Base-by-base conservation (phyloP, 805 yeast species). In the Priceomyces melissophilus region DNA sequence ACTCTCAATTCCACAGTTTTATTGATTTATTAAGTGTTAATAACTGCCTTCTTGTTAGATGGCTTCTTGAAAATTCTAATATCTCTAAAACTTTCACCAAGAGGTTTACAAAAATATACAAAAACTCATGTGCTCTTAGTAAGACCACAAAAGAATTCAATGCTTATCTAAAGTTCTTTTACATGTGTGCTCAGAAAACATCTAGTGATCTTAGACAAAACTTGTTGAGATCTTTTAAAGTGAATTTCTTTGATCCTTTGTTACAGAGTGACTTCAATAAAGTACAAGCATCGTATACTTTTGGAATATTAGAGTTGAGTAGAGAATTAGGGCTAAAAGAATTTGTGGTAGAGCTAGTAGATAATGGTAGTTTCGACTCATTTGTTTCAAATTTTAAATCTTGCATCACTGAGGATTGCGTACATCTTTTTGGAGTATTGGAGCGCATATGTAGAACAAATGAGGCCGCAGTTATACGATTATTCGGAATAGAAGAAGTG, bases 61-160 rank as follows among this genome's bases (percentile, higher is more conserved):
- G 53, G 52, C 27, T 43, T 30, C 30, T 15, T 7, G 26, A 37
- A n/a, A 15, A 35, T 28, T 39, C 46, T 7, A 35, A 42, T 40
- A 16, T 37, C 30, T 20, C 14, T 14, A 9, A 20, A n/a, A 3
- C 39, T 28, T 47, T 38, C 41, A 32, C 42, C 36, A 37, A 36
- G 15, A 38, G 38, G 35, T 29, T 44, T 38, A 16, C 33, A 14
- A 29, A 42, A 10, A 16, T 31, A 30, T 39, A 30, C 31, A 16
- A 39, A 27, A 14, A 38, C 16, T 14, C 39, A n/a, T 10, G 27
- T 25, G 9, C 29, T 17, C 15, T 28, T 9, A 26, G 36, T 12
- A 26, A 35, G 32, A 37, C 28, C 31, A 16, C 28, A 16, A 13
- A 14, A 27, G 17, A 14, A 29, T 32, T 33, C 39, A 9, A 40